These are phyloP conservation scores for Acer yangbiense DNA, from an alignment of 345 rosid species.

Conservation along the genomic window DNA sequence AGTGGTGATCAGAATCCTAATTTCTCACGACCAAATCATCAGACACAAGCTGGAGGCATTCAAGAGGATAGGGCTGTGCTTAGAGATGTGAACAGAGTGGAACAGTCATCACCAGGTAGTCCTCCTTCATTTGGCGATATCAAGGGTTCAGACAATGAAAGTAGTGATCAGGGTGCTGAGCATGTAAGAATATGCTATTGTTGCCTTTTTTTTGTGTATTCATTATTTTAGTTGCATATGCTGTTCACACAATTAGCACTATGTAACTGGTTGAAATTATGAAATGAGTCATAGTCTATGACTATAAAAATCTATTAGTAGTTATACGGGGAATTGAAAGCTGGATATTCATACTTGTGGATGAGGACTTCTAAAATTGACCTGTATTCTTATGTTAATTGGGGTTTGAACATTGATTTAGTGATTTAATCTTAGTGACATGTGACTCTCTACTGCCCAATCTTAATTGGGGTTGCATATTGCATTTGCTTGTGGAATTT, in stretches of 20 bases:
- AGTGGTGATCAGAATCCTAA: conserved; percentile 12
- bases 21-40: conserved; percentile 27
- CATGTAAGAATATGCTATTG: conserved; percentile 32
- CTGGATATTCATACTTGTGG: too few species aligned
- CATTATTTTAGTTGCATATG: neutral
- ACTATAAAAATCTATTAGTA: too few species aligned
- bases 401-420: too few species aligned
- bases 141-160: conserved; percentile 50
- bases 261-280: neutral
- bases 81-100: conserved; percentile 28
- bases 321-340: too few species aligned
- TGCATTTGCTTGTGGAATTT: too few species aligned
- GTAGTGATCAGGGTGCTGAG: conserved; percentile 35
- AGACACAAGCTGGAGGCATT: conserved; percentile 16
- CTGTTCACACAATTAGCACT: neutral
- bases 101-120: conserved; percentile 41
- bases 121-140: conserved; percentile 55
- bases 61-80: conserved; percentile 25
- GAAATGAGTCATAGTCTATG: too few species aligned
- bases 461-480: too few species aligned
- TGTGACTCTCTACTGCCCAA: too few species aligned
- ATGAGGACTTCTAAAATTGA: too few species aligned
- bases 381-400: too few species aligned
- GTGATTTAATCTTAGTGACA: too few species aligned
- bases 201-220: neutral